A percentile compares a stretch with the other conserved stretches of the same genome.
Evolutionary conservation across 2,329 filamentous ascomycete species (phyloP).

Genomic region (Epichloe sylvatica): DNA sequence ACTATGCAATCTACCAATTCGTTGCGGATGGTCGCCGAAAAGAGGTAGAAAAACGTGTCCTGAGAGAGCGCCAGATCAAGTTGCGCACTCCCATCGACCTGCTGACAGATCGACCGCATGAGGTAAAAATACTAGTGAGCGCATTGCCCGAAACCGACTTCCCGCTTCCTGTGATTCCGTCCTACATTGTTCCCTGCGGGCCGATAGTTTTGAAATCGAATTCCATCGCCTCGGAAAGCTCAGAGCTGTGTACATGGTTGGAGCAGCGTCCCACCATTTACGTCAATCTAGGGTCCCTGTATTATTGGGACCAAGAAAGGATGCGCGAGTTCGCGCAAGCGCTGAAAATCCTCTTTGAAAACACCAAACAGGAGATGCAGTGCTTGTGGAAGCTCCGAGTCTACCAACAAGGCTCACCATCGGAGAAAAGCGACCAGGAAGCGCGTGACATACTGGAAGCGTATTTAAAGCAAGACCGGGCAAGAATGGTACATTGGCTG

Average conservation of each 20-base stretch:
- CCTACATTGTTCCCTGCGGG: conserved; percentile 29
- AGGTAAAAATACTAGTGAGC: neutral
- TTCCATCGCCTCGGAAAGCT: neutral
- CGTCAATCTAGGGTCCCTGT: conserved; percentile 32
- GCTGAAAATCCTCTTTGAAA: conserved; percentile 21
- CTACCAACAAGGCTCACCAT: neutral
- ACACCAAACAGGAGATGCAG: conserved; percentile 11
- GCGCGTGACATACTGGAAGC: conserved; percentile 12
- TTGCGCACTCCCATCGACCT: neutral
- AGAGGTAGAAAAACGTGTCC: neutral
- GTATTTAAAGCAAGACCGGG: conserved; percentile 15
- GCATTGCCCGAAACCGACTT: conserved; percentile 18
- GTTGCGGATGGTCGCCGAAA: neutral
- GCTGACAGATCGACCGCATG: neutral
- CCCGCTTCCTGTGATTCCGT: conserved; percentile 20
- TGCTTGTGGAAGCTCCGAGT: conserved; percentile 21
- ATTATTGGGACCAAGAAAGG: conserved; percentile 17
- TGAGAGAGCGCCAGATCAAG: neutral
- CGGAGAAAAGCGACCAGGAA: neutral
- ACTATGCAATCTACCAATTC: neutral
- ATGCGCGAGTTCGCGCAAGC: conserved; percentile 24
- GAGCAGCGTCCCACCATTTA: conserved; percentile 26
- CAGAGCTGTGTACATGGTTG: conserved; percentile 28
- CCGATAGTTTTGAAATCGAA: conserved; percentile 30
- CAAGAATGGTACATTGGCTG: conserved; percentile 27